phyloP scores from a whole-genome alignment of 1,139 yeast species.

The Yamadazyma atlantica region DNA sequence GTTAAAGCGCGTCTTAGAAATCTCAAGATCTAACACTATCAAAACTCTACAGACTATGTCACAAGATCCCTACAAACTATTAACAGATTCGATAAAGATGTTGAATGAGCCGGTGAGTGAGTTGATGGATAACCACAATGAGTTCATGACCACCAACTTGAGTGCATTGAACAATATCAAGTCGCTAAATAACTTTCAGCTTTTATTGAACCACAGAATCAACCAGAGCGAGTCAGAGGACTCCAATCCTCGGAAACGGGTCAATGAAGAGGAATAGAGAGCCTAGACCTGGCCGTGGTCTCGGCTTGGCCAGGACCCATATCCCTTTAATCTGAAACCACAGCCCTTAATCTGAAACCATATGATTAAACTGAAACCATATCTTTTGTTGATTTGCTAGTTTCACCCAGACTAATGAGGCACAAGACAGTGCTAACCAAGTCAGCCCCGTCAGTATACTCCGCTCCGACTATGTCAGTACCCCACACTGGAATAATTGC shows the following conservation, averaged over 20 bases:
- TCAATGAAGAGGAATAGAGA: neutral
- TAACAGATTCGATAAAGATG: slow-evolving; percentile 20
- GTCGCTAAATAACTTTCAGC: slow-evolving; percentile 8
- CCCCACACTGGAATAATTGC: too few species aligned
- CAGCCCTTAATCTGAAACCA: too few species aligned
- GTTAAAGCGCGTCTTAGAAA: neutral
- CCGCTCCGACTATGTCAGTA: neutral
- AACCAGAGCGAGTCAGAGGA: neutral
- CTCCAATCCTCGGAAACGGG: neutral
- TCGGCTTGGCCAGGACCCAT: too few species aligned
- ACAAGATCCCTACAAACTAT: slow-evolving; percentile 23
- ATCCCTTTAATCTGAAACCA: too few species aligned
- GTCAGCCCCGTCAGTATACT: too few species aligned
- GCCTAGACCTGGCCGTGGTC: too few species aligned
- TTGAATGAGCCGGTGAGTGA: slow-evolving; percentile 24
- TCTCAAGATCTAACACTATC: neutral
- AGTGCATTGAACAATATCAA: slow-evolving; percentile 23
- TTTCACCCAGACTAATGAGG: too few species aligned
- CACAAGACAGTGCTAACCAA: too few species aligned
- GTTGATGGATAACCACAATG: slow-evolving; percentile 27
- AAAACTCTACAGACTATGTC: neutral
- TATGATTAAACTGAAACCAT: too few species aligned
- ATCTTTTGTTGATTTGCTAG: too few species aligned
- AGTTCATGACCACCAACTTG: slow-evolving; percentile 27
- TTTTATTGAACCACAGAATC: slow-evolving; percentile 3